Evolutionary conservation across 2,329 filamentous ascomycete species (phyloP), one percentile per base, ranked within the genome.

Genomic region (Pseudonectria foliicola): DNA sequence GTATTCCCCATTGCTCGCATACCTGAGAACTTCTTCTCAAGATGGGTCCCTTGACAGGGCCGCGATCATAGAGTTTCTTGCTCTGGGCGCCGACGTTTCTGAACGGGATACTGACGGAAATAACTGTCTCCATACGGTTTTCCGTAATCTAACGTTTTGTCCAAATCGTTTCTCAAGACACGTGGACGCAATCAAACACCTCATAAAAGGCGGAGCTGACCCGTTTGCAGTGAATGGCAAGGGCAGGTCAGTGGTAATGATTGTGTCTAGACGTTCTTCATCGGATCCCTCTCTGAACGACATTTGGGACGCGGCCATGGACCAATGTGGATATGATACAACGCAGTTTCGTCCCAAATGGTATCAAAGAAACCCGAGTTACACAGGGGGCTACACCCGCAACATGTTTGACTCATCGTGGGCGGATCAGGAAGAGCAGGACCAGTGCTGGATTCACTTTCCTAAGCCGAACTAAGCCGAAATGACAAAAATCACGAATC

Each of bases 241-340:
- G 2, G 38, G 35, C 4, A 8, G 2, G 0, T 35, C 41, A 2
- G 35, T 38, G 10, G 27, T 25, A 13, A n/a, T n/a, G 15, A 36
- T 1, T 1, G 29, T 12, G 32, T 38, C 7, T 43, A 43, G 11
- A 21, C 7, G 13, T 4, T 10, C 13, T 7, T 16, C 2, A n/a
- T 4, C 3, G 24, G n/a, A 31, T 12, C n/a, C 13, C 16, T 33
- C 30, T 12, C 1, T 3, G 11, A 36, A 39, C 0, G 43, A 42
- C 8, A 10, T 40, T 4, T 44, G 43, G 41, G 41, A 42, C 13
- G 30, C 38, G 3, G 32, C 33, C 2, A 10, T 45, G 6, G 28
- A 44, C 5, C 21, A 7, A 2, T 41, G 35, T 10, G 41, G 36
- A 3, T 27, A 25, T 10, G 23, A 28, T 3, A 38, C 39, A 12